Evolutionary conservation across 805 yeast species (phyloP).

Genomic region (Candida corydali): DNA sequence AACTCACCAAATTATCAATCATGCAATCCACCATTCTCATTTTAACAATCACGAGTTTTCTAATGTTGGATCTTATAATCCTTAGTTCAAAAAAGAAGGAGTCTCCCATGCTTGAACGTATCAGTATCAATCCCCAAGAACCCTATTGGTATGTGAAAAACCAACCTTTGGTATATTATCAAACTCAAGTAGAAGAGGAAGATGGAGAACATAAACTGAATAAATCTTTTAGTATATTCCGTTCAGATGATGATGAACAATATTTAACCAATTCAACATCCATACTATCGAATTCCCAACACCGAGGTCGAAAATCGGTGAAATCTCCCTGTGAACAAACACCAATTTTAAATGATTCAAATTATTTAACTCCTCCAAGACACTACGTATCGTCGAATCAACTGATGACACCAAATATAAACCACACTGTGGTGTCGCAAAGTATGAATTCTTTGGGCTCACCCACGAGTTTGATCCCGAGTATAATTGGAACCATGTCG

Average conservation of each 20-base stretch:
- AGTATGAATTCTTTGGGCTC: slow-evolving; percentile 8
- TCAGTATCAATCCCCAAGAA: slow-evolving; percentile 11
- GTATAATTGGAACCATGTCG: slow-evolving; percentile 36
- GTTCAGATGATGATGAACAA: background rate
- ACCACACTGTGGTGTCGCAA: background rate
- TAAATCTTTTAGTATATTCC: background rate
- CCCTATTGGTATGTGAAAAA: slow-evolving; percentile 33
- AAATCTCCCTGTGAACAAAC: slow-evolving; percentile 5
- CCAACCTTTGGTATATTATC: slow-evolving; percentile 12
- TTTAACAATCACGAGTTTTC: background rate
- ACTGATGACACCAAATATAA: background rate
- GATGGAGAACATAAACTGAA: background rate
- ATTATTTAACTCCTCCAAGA: slow-evolving; percentile 13
- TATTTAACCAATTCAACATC: background rate
- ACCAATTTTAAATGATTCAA: background rate
- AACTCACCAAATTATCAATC: background rate
- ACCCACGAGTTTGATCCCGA: slow-evolving; percentile 36
- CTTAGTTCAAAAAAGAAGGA: too few species aligned
- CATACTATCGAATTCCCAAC: slow-evolving; percentile 6
- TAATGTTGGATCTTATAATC: background rate
- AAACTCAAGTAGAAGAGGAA: background rate
- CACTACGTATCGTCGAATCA: slow-evolving; percentile 12
- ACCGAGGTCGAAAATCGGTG: slow-evolving; percentile 7
- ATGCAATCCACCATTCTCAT: background rate
- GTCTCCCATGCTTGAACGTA: background rate